These are phyloP conservation scores for Bolboschoenus planiculmis DNA, from an alignment of 176 grass and related monocot species.

Conservation along the genomic window DNA sequence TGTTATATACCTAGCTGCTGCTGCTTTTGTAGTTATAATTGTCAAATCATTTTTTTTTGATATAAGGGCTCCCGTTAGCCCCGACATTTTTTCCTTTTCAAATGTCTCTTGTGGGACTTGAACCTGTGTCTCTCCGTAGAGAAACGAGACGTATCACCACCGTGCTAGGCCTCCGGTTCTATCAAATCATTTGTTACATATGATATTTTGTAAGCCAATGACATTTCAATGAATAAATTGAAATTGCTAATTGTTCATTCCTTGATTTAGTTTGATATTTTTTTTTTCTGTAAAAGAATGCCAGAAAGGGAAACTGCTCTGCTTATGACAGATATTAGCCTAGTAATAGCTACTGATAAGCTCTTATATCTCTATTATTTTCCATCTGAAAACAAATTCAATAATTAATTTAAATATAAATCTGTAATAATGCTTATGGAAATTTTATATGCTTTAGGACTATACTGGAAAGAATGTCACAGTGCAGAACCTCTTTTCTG, in stretches of 20 bases:
- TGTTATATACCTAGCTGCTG: neutral
- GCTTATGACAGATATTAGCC: neutral
- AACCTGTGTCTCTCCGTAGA: no score
- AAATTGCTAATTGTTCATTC: neutral
- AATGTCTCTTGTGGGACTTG: no score
- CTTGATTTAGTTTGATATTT: neutral
- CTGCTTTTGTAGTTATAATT: neutral
- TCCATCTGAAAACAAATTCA: neutral
- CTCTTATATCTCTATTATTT: neutral
- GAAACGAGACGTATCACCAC: no score
- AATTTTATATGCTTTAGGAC: conserved; percentile 42
- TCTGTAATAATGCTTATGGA: conserved; percentile 20
- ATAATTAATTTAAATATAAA: neutral
- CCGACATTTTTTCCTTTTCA: no score
- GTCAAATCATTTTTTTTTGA: no score
- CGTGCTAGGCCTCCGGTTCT: no score
- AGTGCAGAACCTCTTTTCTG: conserved; percentile 62
- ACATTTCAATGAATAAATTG: neutral
- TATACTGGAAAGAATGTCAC: conserved; percentile 67
- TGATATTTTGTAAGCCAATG: neutral
- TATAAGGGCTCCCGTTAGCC: no score
- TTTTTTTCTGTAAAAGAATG: neutral
- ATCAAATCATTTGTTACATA: neutral
- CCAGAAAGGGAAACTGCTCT: neutral
- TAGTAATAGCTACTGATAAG: neutral